phyloP scores from a whole-genome alignment of 2,329 filamentous ascomycete genomes.

The Colletotrichum lindemuthianum region DNA sequence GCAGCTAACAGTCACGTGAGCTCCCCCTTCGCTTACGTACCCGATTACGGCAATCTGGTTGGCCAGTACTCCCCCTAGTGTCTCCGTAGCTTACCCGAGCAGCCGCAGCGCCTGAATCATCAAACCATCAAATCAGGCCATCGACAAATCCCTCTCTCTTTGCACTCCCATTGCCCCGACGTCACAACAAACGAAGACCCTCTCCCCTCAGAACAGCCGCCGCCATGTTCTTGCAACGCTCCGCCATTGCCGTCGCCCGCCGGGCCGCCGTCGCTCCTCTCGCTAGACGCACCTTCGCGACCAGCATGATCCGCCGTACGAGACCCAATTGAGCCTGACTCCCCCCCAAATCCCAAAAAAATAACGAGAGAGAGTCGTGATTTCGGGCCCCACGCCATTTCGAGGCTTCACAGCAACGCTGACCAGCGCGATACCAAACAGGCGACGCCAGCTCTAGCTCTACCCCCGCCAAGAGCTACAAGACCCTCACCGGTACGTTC shows the following conservation, averaged over 20 bases:
- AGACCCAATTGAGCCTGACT: slow-evolving; percentile 39
- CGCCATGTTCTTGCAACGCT: slow-evolving; percentile 73
- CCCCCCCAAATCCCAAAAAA: slow-evolving; percentile 29
- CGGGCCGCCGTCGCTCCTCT: slow-evolving; percentile 64
- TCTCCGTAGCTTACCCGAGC: slow-evolving; percentile 34
- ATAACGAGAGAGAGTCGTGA: slow-evolving; percentile 11
- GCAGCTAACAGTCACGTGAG: slow-evolving; percentile 30
- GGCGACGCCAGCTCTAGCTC: slow-evolving; percentile 52
- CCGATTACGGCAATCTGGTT: slow-evolving; percentile 39
- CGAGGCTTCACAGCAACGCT: slow-evolving; percentile 26
- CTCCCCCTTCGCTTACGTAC: slow-evolving; percentile 21
- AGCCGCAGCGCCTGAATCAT: slow-evolving; percentile 35
- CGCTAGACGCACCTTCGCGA: slow-evolving; percentile 68
- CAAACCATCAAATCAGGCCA: slow-evolving; percentile 56
- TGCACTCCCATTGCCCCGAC: slow-evolving; percentile 32
- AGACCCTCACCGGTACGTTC: slow-evolving; percentile 57
- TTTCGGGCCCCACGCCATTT: slow-evolving; percentile 2
- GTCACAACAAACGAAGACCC: slow-evolving; percentile 29
- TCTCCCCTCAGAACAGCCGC: slow-evolving; percentile 38
- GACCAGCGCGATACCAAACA: slow-evolving; percentile 37
- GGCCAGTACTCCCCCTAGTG: slow-evolving; percentile 33
- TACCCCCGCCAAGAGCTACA: slow-evolving; percentile 52
- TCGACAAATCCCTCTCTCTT: slow-evolving; percentile 59
- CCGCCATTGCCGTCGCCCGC: slow-evolving; percentile 69
- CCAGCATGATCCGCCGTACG: slow-evolving; percentile 70